Percentiles rank a stretch among this genome's conserved stretches.
phyloP scores from a whole-genome alignment of 768 basidiomycete species.

The Mycena belliarum region DNA sequence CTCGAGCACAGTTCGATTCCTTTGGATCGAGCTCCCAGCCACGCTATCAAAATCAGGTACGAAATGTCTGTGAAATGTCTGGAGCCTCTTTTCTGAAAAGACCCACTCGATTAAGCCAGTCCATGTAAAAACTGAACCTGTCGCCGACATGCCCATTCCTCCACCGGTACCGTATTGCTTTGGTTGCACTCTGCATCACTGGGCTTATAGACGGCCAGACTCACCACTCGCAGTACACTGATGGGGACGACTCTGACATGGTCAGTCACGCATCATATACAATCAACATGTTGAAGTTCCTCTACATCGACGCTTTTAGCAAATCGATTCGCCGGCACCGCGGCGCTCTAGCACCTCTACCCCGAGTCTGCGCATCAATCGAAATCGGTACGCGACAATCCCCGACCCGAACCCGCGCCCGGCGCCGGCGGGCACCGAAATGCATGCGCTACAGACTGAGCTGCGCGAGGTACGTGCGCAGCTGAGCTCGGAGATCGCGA shows the following conservation, averaged over 20 bases:
- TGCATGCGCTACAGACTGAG: slow-evolving; percentile 23
- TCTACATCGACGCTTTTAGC: no score
- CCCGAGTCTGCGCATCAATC: background rate
- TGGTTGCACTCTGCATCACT: no score
- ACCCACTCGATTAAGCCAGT: no score
- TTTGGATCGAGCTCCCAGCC: background rate
- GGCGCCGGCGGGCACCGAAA: background rate
- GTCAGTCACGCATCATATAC: no score
- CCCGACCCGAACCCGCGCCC: background rate
- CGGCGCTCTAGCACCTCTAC: background rate
- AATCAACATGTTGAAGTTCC: no score
- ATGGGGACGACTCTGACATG: background rate
- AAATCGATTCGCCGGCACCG: slow-evolving; percentile 5
- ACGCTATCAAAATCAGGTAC: background rate
- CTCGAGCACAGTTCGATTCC: background rate
- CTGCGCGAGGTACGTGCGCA: slow-evolving; percentile 30
- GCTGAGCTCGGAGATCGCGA: slow-evolving; percentile 23
- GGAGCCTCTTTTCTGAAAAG: no score
- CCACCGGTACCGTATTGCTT: background rate
- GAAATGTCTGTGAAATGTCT: background rate
- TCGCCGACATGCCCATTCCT: slow-evolving; percentile 8
- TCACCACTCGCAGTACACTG: background rate
- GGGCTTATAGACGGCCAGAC: background rate
- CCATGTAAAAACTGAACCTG: slow-evolving; percentile 7
- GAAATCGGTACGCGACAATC: background rate